Evolutionary conservation across 2,329 filamentous ascomycete genomes (phyloP), one percentile per base, ranked within the genome.

Genomic region (Coniosporium tulheliwenetii): DNA sequence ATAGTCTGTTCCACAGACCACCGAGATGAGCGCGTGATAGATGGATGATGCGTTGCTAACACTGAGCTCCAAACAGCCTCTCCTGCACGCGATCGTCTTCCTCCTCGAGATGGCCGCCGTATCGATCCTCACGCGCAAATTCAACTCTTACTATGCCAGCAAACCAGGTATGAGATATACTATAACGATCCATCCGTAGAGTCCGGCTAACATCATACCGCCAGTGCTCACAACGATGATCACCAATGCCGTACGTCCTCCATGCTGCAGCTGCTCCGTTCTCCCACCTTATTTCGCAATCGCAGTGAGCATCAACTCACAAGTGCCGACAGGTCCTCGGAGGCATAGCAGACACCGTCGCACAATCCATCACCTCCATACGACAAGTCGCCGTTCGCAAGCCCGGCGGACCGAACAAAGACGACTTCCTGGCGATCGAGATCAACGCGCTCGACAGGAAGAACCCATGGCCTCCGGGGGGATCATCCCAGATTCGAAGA

Each of bases 211-310:
- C 36, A 29, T 15, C 38, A 39, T 16, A 38, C 39, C 30, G 8
- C 36, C 57, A 83, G 84, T 98, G 35, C 75, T 98, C 54, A 98
- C 91, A 46, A 98, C 93, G 63, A 98, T 98, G 89, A 85, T 95
- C 57, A 94, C 89, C 59, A 98, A 98, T 66, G 84, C 91, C 50
- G 81, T 81, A 75, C 56, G 73, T 58, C 41, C 40, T 46, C 41
- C 37, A 19, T 26, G 19, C 19, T 26, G 19, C 19, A 26, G 19
- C 19, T 26, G 19, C 41, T 30, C 30, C 36, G 16, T 15, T 30
- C 38, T 41, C 38, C 37, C 10, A 37, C 13, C 19, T 37, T 10
- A 10, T 15, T 5, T 37, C 36, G 19, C 13, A 7, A n/a, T 10
- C 14, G 10, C 10, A 15, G 10, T 37, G 12, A 37, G 4, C 19